Conservation (phyloP, 768 basidiomycete species). For the Mycena crocata region DNA sequence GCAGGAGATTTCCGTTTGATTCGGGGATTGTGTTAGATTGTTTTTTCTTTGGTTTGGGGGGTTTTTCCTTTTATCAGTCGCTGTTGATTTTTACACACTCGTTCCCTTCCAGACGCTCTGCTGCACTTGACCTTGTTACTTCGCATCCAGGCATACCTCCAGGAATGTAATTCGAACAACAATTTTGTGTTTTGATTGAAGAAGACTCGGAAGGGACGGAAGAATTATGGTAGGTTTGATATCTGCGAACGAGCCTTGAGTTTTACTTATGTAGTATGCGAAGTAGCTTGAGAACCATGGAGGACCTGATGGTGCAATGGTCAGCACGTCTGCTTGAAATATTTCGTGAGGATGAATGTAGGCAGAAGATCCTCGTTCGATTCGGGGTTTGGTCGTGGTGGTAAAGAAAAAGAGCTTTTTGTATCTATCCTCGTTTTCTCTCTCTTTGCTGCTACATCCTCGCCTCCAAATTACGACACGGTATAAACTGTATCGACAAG, state of each 20-base stretch:
- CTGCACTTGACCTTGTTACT: too few relatives aligned
- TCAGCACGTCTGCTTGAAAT: neutral
- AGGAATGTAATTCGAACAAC: too few relatives aligned
- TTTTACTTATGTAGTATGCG: neutral
- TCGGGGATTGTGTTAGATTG: neutral
- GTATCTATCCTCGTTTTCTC: neutral
- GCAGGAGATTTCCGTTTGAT: neutral
- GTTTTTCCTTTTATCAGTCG: neutral
- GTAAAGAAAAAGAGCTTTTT: neutral
- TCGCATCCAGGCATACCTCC: too few relatives aligned
- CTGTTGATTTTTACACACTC: neutral
- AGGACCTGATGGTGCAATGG: constrained; percentile 10
- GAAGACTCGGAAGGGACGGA: too few relatives aligned
- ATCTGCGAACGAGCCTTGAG: neutral
- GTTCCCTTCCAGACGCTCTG: neutral
- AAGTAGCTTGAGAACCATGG: neutral
- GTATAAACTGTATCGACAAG: too few relatives aligned
- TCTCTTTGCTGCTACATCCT: neutral
- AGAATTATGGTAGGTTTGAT: neutral
- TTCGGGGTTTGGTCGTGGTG: neutral
- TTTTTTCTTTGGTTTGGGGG: neutral
- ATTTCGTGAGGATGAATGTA: neutral
- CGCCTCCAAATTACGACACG: neutral
- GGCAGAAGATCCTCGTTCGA: neutral
- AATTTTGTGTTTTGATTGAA: too few relatives aligned